phyloP scores from a whole-genome alignment of 768 basidiomycete genomes.

The Mycena polygramma region DNA sequence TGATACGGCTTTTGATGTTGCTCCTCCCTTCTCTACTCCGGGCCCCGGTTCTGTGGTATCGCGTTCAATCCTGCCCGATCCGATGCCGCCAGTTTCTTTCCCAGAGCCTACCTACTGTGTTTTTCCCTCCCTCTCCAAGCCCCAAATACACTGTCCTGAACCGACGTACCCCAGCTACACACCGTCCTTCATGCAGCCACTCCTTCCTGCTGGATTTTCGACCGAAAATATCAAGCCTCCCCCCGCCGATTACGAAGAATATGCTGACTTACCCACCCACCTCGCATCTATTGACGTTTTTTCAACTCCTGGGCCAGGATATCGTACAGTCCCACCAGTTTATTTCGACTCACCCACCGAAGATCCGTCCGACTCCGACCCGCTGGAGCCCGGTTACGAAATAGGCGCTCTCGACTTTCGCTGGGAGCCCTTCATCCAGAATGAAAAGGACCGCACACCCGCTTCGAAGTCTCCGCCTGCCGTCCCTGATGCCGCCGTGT shows the following conservation, averaged over 20 bases:
- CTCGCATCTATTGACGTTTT: constrained; percentile 42
- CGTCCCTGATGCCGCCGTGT: constrained; percentile 2
- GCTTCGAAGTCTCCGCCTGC: constrained; percentile 2
- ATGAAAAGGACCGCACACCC: constrained; percentile 26
- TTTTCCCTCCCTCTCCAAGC: not conserved
- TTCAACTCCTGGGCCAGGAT: constrained; percentile 65
- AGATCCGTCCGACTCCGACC: constrained; percentile 59
- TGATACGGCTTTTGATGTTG: not conserved
- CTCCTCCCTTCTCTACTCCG: constrained; percentile 44
- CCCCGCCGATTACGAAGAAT: constrained; percentile 20
- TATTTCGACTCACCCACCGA: constrained; percentile 68
- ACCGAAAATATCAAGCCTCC: not conserved
- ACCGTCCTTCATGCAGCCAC: constrained; percentile 4
- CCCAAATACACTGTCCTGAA: not conserved
- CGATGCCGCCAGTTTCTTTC: not conserved
- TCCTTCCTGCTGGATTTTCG: not conserved
- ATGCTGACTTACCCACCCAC: constrained; percentile 20
- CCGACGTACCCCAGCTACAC: not conserved
- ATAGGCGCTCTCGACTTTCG: constrained; percentile 64
- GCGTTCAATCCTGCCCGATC: not conserved
- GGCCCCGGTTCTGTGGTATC: constrained; percentile 42
- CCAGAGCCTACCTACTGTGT: constrained; percentile 2
- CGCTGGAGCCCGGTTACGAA: constrained; percentile 50
- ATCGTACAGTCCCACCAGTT: constrained; percentile 48
- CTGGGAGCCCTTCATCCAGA: constrained; percentile 67